Evolutionary conservation across 164 flowering plant species (phyloP).

Genomic region (Nelumbo lutea): DNA sequence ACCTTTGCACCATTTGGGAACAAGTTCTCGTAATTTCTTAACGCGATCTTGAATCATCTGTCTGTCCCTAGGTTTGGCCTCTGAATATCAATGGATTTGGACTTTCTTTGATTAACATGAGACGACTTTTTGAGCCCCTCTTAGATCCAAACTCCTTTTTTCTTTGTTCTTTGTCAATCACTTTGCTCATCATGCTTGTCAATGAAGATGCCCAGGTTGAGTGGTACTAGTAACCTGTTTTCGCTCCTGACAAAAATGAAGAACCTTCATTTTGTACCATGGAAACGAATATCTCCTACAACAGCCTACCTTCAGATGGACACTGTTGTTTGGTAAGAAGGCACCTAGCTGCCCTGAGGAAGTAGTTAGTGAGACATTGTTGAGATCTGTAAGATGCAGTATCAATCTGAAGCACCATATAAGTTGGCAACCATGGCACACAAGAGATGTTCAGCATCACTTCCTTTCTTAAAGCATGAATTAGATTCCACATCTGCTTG

Average conservation of each 20-base stretch:
- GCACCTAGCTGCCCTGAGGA: constrained; percentile 18
- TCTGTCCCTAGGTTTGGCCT: constrained; percentile 82
- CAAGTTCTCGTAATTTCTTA: constrained; percentile 75
- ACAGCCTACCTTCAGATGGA: constrained; percentile 17
- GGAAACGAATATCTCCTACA: constrained; percentile 15
- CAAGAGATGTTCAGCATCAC: constrained; percentile 34
- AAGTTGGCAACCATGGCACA: constrained; percentile 41
- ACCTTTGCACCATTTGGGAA: constrained; percentile 83
- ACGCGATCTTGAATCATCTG: constrained; percentile 89
- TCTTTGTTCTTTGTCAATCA: constrained; percentile 29
- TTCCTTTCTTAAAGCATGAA: constrained; percentile 16
- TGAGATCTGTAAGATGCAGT: constrained; percentile 18
- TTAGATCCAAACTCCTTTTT: constrained; percentile 19
- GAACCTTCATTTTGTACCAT: constrained; percentile 23
- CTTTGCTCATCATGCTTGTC: constrained; percentile 24
- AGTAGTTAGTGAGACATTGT: constrained; percentile 18
- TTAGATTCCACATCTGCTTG: constrained; percentile 20
- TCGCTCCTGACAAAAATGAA: constrained; percentile 6
- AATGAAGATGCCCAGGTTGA: constrained; percentile 33
- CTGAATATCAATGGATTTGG: constrained; percentile 31
- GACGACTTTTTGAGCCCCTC: constrained; percentile 34
- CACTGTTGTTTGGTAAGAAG: constrained; percentile 15
- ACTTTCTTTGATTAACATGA: constrained; percentile 34
- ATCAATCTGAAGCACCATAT: constrained; percentile 24
- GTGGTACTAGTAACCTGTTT: constrained; percentile 14